Conservation (phyloP, 495 filamentous ascomycete genomes). For the Baudoinia panamericana region DNA sequence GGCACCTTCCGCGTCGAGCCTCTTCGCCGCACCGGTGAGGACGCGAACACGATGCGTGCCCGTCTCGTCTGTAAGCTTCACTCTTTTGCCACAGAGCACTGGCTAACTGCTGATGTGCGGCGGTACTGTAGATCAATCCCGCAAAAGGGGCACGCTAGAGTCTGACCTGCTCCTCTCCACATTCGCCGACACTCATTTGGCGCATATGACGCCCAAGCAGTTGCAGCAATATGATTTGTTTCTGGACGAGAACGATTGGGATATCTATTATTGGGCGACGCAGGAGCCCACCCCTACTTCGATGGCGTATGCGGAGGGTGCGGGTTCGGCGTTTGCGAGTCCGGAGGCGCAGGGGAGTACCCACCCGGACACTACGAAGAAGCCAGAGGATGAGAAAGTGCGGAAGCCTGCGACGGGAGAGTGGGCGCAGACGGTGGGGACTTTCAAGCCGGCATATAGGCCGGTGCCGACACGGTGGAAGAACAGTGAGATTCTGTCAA, state of each 20-base stretch:
- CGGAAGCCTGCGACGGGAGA: conserved; percentile 45
- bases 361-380: conserved; percentile 10
- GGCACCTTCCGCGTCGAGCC: conserved; percentile 84
- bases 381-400: conserved; percentile 9
- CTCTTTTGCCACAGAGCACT: conserved; percentile 1
- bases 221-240: conserved; percentile 81
- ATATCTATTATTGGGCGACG: conserved; percentile 99
- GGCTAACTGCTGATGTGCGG: conserved; percentile 9
- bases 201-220: conserved; percentile 55
- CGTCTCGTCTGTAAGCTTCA: conserved; percentile 69
- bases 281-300: conserved; percentile 54
- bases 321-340: conserved; percentile 21
- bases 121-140: conserved; percentile 62
- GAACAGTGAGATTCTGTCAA: conserved; percentile 58
- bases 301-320: conserved; percentile 28
- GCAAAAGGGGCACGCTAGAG: conserved; percentile 92
- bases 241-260: conserved; percentile 98
- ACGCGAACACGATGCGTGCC: conserved; percentile 68
- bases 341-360: conserved; percentile 29
- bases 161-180: conserved; percentile 91
- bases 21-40: conserved; percentile 64
- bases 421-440: conserved; percentile 93
- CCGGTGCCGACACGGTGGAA: conserved; percentile 79
- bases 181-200: conserved; percentile 71
- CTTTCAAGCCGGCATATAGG: conserved; percentile 85